Conservation (phyloP, 1,139 yeast species). For the Debaryomyces udenii region DNA sequence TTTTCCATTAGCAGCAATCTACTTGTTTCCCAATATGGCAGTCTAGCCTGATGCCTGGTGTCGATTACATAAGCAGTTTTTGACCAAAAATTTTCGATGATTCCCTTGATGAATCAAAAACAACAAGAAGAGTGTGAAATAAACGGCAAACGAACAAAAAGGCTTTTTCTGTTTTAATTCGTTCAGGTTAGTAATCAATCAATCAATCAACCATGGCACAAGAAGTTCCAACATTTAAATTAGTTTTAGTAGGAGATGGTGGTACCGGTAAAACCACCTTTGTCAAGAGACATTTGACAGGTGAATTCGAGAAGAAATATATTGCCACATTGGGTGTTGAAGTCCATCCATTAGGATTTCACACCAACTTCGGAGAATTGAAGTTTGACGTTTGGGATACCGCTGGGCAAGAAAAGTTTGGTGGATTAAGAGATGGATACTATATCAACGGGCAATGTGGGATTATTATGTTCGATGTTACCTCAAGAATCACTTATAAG, state of each 20-base stretch:
- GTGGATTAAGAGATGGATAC: slow-evolving; percentile 99
- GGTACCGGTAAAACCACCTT: slow-evolving; percentile 99
- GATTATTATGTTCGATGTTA: slow-evolving; percentile 99
- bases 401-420: slow-evolving; percentile 99
- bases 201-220: slow-evolving; percentile 50
- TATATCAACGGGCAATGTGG: slow-evolving; percentile 99
- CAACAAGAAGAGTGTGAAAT: slow-evolving; percentile 9
- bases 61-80: slow-evolving; percentile 3
- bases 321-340: slow-evolving; percentile 99
- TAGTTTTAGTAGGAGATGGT: slow-evolving; percentile 99
- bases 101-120: slow-evolving; percentile 9
- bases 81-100: slow-evolving; percentile 13
- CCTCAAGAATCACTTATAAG: slow-evolving; percentile 98
- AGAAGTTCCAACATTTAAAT: slow-evolving; percentile 97
- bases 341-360: slow-evolving; percentile 97
- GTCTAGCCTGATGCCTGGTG: slow-evolving; percentile 3
- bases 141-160: slow-evolving; percentile 4
- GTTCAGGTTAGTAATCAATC: slow-evolving; percentile 3
- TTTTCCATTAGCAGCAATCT: too few relatives aligned
- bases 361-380: slow-evolving; percentile 98
- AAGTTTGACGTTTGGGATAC: slow-evolving; percentile 99
- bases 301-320: slow-evolving; percentile 99
- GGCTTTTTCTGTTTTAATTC: slow-evolving; percentile 5
- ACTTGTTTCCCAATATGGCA: slow-evolving; percentile 10
- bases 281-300: slow-evolving; percentile 99